Base-by-base conservation (phyloP, 2,329 filamentous ascomycete genomes). In the Calonectria honghensis region DNA sequence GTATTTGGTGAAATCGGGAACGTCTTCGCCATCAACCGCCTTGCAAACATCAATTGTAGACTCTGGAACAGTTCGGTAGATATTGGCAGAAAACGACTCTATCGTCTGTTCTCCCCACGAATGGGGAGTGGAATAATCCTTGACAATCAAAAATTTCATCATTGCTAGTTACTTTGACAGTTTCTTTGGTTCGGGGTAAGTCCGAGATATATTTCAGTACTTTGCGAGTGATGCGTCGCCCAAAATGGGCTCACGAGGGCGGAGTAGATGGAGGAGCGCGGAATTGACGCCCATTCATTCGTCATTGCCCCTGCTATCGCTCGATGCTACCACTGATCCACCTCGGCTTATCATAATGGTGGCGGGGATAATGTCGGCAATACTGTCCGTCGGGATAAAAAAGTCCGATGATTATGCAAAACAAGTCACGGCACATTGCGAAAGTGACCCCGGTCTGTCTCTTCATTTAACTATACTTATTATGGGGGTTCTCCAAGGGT, bases 41-140 rank as follows among this genome's bases (percentile, higher is more conserved):
- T 57, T 35, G 31, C 48, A 73, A 35, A 73, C 59, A 6, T 66
- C 61, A 4, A 73, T 37, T 32, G 59, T 24, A 9, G 66, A 51
- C 9, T 20, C 20, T n/a, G 72, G 57, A 27, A 24, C 2, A 10
- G 14, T 39, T 3, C 29, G 29, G 3, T 67, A 4, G 18, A 72
- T 61, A 13, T 29, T n/a, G n/a, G 14, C 27, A 11, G 9, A 39
- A 52, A 52, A 67, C 4, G 63, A 72, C 5, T 68, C 70, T 32
- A 72, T 39, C 31, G 41, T 68, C 24, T 45, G n/a, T 7, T 72
- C 45, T 2, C 64, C 70, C 70, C 70, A 63, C 18, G 31, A 5
- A 16, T 31, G 37, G 4, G 61, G 31, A 29, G 52, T 72, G 52
- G 52, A 31, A 45, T 72, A 72, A 27, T 72, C 59, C 18, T 65